phyloP scores from a whole-genome alignment of 495 filamentous ascomycete genomes.

The Lineolata rhizophorae region DNA sequence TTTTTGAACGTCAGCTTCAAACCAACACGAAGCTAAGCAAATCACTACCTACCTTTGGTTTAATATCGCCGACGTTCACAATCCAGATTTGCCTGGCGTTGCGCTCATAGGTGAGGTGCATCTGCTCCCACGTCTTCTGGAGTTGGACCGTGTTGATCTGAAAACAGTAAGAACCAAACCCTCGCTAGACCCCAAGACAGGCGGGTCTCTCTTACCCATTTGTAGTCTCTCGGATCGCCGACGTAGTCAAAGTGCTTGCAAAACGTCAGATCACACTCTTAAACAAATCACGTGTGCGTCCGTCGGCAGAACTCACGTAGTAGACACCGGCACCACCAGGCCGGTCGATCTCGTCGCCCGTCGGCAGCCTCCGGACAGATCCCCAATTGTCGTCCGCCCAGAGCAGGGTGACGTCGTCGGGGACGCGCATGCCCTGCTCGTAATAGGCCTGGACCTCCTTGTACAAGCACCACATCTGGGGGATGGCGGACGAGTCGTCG shows the following conservation, averaged over 20 bases:
- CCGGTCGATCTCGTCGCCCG: constrained; percentile 33
- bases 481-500: constrained; percentile 31
- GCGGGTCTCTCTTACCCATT: too few relatives aligned
- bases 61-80: constrained; percentile 56
- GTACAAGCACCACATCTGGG: constrained; percentile 41
- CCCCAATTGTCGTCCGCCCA: constrained; percentile 65
- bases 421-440: constrained; percentile 38
- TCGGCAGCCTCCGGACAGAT: constrained; percentile 43
- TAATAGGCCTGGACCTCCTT: constrained; percentile 35
- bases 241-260: constrained; percentile 62
- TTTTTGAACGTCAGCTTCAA: too few relatives aligned
- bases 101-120: constrained; percentile 37
- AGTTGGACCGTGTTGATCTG: constrained; percentile 50
- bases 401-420: constrained; percentile 50
- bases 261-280: too few relatives aligned
- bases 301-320: too few relatives aligned
- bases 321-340: constrained; percentile 51
- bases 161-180: too few relatives aligned
- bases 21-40: too few relatives aligned
- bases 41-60: too few relatives aligned
- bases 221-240: constrained; percentile 39
- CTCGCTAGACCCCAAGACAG: too few relatives aligned
- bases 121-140: constrained; percentile 41
- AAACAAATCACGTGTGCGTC: too few relatives aligned
- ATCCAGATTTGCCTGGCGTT: constrained; percentile 51